Evolutionary conservation across 805 yeast species (phyloP), one percentile per base, ranked within the genome.

Genomic region (Grigorovia humatica): DNA sequence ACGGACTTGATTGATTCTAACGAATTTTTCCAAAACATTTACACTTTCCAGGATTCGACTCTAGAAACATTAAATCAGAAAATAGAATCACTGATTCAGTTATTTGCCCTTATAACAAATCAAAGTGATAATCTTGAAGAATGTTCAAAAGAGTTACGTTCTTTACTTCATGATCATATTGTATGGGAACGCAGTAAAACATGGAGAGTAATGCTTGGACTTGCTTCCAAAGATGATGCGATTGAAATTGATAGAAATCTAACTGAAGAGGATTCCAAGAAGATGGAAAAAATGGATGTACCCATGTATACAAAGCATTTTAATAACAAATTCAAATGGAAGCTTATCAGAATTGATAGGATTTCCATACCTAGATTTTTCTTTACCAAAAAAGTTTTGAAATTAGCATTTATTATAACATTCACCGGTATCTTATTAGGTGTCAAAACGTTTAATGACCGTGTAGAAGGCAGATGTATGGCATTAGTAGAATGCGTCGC

Each of bases 101-200:
- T 77, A 40, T 85, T 80, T 61, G 82, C 88, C 1, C 66, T 71
- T 59, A 75, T 57, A 62, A 76, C 66, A 54, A 70, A 53, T 56
- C 73, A 59, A 43, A 55, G 56, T 45, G 54, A 59, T 20, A 60
- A 62, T 47, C 57, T 76, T 15, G 78, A 73, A 30, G 59, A 69
- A 9, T 80, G 81, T 38, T 76, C 70, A 57, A 66, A 74, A 3
- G 85, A 81, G 59, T 68, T 83, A 55, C 78, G 80, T 51, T 74
- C 82, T 1, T 80, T 76, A 55, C 70, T 91, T 56, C 78, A 96
- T 54, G 97, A 91, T 61, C 95, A 89, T 65, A 86, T 90, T 47
- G 96, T 90, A 18, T 91, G 96, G 95, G 97, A 90, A 69, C 79
- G 98, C 68, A 87, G 87, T 64, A 90, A 96, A 0, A 96, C 89